Evolutionary conservation across 2,329 filamentous ascomycete genomes (phyloP).

Genomic region (Curvularia eragrostidis): DNA sequence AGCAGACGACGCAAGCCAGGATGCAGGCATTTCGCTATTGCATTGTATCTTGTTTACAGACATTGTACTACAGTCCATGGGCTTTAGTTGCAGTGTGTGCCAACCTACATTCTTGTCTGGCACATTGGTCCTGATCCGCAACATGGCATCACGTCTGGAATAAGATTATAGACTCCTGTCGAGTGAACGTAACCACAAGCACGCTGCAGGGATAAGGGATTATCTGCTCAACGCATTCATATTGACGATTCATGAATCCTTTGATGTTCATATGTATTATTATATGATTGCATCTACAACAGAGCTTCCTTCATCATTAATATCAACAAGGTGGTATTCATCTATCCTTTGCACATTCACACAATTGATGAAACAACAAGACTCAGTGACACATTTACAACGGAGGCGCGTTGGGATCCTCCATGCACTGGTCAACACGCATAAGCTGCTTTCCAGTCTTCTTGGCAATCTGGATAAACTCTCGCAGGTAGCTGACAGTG

Average conservation of each 20-base stretch:
- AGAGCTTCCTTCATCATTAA: background rate
- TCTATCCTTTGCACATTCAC: background rate
- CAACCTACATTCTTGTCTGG: background rate
- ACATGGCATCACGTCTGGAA: background rate
- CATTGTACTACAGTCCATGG: background rate
- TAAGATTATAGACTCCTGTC: background rate
- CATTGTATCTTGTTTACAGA: background rate
- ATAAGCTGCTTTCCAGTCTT: slow-evolving; percentile 68
- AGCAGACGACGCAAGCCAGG: too few relatives aligned
- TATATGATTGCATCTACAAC: background rate
- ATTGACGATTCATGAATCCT: background rate
- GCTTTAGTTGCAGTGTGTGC: background rate
- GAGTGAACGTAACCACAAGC: background rate
- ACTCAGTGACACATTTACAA: background rate
- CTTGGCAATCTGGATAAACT: slow-evolving; percentile 71
- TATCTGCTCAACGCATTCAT: background rate
- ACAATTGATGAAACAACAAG: background rate
- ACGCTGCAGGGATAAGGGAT: background rate
- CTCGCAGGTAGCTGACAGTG: slow-evolving; percentile 68
- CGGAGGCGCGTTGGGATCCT: slow-evolving; percentile 64
- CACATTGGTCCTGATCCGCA: background rate
- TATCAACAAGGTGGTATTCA: background rate
- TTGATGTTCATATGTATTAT: background rate
- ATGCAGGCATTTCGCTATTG: background rate
- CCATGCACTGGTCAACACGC: slow-evolving; percentile 71